Percentiles rank a stretch among this genome's conserved stretches.
Conservation (phyloP, 192 early-diverging fungal genomes). For the Podochytrium sp. region DNA sequence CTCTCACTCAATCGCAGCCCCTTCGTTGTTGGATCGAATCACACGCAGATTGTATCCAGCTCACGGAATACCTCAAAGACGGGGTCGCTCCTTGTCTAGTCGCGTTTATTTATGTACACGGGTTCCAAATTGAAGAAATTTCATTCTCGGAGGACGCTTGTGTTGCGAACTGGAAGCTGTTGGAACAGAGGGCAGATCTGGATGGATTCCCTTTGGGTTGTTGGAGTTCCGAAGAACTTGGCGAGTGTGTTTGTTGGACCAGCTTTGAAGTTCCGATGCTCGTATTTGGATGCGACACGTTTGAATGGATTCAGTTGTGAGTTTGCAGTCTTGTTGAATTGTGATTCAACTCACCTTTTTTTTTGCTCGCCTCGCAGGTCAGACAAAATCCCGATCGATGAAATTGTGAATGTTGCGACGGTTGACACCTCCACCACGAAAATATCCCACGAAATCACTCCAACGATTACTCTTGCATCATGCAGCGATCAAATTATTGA, state of each 20-base stretch:
- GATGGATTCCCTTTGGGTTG: neutral
- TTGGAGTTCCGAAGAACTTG: conserved; percentile 11
- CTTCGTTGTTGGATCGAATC: neutral
- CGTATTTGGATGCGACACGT: conserved; percentile 12
- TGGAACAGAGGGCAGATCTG: neutral
- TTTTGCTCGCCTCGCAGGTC: neutral
- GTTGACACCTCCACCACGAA: neutral
- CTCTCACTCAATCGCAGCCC: neutral
- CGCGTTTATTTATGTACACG: conserved; percentile 32
- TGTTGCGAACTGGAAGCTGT: conserved; percentile 6
- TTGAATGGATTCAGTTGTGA: conserved; percentile 26
- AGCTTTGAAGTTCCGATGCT: neutral
- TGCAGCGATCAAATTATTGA: too few relatives aligned
- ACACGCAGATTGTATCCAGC: conserved; percentile 30
- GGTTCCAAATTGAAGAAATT: conserved; percentile 13
- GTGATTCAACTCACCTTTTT: neutral
- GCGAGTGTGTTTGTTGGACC: neutral
- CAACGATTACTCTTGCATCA: too few relatives aligned
- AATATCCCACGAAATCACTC: neutral
- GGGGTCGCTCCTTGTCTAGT: conserved; percentile 32
- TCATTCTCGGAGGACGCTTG: conserved; percentile 1
- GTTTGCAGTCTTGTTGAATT: neutral
- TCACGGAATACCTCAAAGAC: conserved; percentile 32
- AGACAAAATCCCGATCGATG: neutral
- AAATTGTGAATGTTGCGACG: conserved; percentile 1